Percentiles rank a stretch among this genome's conserved stretches.
These are phyloP conservation scores for Xylaria scruposa DNA, from an alignment of 495 filamentous ascomycete genomes.

Conservation along the genomic window DNA sequence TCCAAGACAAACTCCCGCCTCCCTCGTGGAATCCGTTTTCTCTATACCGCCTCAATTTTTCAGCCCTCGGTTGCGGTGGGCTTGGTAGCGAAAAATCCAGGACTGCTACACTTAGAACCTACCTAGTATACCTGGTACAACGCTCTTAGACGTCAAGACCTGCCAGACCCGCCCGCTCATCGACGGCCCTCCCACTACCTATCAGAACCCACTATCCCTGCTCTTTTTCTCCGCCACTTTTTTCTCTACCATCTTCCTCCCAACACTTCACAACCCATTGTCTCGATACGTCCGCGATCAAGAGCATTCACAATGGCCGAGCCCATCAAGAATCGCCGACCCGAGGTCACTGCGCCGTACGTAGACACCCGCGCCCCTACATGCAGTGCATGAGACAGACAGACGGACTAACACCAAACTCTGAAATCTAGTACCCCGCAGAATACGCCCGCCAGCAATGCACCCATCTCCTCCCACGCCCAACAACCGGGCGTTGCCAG, in stretches of 20 bases:
- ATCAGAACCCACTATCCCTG: constrained; percentile 34
- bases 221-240: constrained; percentile 34
- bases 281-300: constrained; percentile 24
- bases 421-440: constrained; percentile 77
- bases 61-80: neutral
- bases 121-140: neutral
- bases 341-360: constrained; percentile 41
- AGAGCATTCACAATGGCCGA: constrained; percentile 41
- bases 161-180: constrained; percentile 28
- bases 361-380: constrained; percentile 29
- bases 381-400: constrained; percentile 5
- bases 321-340: constrained; percentile 45
- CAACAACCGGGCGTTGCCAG: constrained; percentile 93
- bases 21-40: neutral
- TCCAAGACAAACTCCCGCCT: neutral
- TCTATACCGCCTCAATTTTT: constrained; percentile 1
- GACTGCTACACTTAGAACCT: neutral
- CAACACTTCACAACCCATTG: constrained; percentile 24
- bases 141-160: constrained; percentile 16
- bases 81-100: neutral
- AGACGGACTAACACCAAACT: constrained; percentile 37
- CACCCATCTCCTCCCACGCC: constrained; percentile 96
- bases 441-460: constrained; percentile 92
- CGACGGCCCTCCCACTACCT: constrained; percentile 28
- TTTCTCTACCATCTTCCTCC: constrained; percentile 28